A percentile compares a stretch with the other conserved stretches of the same genome.
Evolutionary conservation across 768 basidiomycete species (phyloP).

Genomic region (Nidula microcarpa): DNA sequence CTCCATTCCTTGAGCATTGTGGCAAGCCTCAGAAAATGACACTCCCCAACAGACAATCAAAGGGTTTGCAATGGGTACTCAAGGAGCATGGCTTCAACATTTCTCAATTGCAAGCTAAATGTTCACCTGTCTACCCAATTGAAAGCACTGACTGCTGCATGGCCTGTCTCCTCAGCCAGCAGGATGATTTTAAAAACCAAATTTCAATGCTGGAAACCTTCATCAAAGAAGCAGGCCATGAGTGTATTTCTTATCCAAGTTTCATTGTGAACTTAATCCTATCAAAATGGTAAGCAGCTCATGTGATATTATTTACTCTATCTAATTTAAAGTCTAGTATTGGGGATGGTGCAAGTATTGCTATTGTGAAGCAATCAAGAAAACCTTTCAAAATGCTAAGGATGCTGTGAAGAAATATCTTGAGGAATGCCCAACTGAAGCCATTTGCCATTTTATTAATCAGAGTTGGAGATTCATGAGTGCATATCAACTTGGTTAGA

Average conservation of each 20-base stretch:
- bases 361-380: constrained; percentile 23
- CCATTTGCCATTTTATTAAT: constrained; percentile 30
- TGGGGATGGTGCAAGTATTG: constrained; percentile 35
- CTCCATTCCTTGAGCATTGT: constrained; percentile 18
- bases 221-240: constrained; percentile 26
- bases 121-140: no score
- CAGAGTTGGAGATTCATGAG: constrained; percentile 27
- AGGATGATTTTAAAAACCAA: constrained; percentile 35
- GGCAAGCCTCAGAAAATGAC: constrained; percentile 34
- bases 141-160: constrained; percentile 23
- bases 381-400: constrained; percentile 24
- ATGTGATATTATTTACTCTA: background rate
- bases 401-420: constrained; percentile 14
- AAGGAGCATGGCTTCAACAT: background rate
- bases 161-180: constrained; percentile 26
- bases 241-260: constrained; percentile 4
- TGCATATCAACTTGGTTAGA: constrained; percentile 28
- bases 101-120: constrained; percentile 2
- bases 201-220: constrained; percentile 23
- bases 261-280: constrained; percentile 3
- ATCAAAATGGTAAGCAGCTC: constrained; percentile 35
- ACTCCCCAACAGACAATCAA: constrained; percentile 15
- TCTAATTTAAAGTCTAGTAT: constrained; percentile 11
- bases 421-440: constrained; percentile 28
- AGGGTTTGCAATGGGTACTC: constrained; percentile 1